A percentile compares a stretch with the other conserved stretches of the same genome.
Conservation (phyloP, 2,329 filamentous ascomycete genomes). For the Cercospora brassicicola region DNA sequence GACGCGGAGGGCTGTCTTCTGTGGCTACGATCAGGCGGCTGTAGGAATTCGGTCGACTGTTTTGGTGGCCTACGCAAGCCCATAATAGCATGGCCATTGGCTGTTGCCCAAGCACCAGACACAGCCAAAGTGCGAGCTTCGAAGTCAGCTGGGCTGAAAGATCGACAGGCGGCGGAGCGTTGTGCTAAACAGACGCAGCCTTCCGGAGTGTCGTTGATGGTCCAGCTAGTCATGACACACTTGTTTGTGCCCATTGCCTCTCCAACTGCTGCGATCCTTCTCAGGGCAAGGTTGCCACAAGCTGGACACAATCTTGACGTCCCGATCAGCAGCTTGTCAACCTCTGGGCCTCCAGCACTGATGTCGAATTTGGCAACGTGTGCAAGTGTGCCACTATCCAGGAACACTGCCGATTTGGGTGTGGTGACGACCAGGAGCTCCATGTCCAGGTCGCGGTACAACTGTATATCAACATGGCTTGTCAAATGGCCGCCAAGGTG, state of each 20-base stretch:
- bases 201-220: constrained; percentile 32
- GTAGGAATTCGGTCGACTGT: neutral
- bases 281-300: constrained; percentile 59
- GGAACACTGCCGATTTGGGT: constrained; percentile 19
- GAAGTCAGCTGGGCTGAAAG: constrained; percentile 17
- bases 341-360: neutral
- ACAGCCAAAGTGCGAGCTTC: constrained; percentile 16
- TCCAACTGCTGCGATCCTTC: constrained; percentile 66
- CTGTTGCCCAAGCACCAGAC: constrained; percentile 28
- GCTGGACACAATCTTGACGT: constrained; percentile 47
- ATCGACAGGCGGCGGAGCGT: constrained; percentile 16
- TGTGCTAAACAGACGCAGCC: constrained; percentile 32
- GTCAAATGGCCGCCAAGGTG: constrained; percentile 19
- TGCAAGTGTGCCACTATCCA: constrained; percentile 26
- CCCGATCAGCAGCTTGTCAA: constrained; percentile 25
- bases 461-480: constrained; percentile 26
- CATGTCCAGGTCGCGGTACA: constrained; percentile 26
- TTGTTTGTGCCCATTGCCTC: constrained; percentile 1
- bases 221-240: constrained; percentile 28
- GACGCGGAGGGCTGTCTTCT: constrained; percentile 8
- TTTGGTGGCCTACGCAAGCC: constrained; percentile 28
- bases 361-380: constrained; percentile 24
- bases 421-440: constrained; percentile 30
- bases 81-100: constrained; percentile 30
- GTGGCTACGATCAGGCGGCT: neutral